Conservation (phyloP, 2,329 filamentous ascomycete genomes). For the Colletotrichum zoysiae region DNA sequence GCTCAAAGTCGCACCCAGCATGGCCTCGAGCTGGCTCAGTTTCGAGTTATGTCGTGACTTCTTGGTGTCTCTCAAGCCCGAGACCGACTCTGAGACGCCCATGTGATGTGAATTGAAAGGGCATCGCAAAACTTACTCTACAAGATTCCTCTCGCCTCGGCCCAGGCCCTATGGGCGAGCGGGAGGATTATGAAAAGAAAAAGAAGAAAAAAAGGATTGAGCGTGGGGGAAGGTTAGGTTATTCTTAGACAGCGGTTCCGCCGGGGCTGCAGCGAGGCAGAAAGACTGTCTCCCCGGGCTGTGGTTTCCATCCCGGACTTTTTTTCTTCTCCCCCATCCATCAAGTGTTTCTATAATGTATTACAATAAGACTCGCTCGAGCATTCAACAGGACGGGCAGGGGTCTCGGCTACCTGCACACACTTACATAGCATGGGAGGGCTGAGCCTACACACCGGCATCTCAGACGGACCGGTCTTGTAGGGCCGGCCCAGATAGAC, state of each 20-base stretch:
- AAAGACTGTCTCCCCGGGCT: constrained; percentile 29
- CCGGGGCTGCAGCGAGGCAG: constrained; percentile 23
- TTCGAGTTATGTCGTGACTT: constrained; percentile 95
- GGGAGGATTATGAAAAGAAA: not conserved
- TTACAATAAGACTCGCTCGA: constrained; percentile 33
- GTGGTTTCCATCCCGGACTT: constrained; percentile 12
- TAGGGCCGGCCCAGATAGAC: constrained; percentile 9
- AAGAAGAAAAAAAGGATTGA: constrained; percentile 1
- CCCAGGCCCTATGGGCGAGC: not conserved
- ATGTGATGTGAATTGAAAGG: constrained; percentile 31
- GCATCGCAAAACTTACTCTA: not conserved
- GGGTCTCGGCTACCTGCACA: not conserved
- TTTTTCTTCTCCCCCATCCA: constrained; percentile 1
- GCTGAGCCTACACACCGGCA: constrained; percentile 4
- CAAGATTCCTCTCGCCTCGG: not conserved
- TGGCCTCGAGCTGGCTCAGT: constrained; percentile 98
- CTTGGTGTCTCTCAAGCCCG: constrained; percentile 72
- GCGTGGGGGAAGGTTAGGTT: constrained; percentile 20
- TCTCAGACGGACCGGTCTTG: not conserved
- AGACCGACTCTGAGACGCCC: constrained; percentile 47
- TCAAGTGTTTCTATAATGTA: constrained; percentile 41
- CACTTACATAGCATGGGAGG: constrained; percentile 1
- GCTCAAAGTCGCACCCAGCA: constrained; percentile 96
- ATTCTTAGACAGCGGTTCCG: constrained; percentile 30
- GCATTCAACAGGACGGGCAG: constrained; percentile 16